Conservation (phyloP, 371 early-diverging fungal genomes). For the Batkoa obscura region DNA sequence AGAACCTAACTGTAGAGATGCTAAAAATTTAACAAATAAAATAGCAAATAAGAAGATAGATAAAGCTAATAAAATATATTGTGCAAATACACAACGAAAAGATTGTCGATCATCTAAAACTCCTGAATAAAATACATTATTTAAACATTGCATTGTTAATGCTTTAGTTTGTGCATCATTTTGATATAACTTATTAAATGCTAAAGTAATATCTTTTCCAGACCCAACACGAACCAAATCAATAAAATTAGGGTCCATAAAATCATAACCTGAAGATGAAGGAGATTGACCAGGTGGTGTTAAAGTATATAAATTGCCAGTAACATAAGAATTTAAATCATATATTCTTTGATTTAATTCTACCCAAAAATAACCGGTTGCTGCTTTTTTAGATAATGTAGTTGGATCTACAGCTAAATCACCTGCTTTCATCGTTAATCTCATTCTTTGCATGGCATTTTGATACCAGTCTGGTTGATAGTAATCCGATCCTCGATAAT, state of each 20-base stretch:
- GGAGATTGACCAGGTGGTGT: slow-evolving; percentile 12
- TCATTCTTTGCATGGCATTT: slow-evolving; percentile 36
- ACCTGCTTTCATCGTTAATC: slow-evolving; percentile 36
- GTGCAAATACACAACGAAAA: slow-evolving; percentile 64
- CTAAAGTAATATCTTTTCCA: slow-evolving; percentile 22
- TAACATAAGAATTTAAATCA: slow-evolving; percentile 52
- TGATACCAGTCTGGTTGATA: slow-evolving; percentile 35
- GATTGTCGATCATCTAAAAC: slow-evolving; percentile 67
- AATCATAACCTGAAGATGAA: slow-evolving; percentile 20
- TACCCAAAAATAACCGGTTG: slow-evolving; percentile 29
- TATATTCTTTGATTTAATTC: slow-evolving; percentile 53
- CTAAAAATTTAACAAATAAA: slow-evolving; percentile 81
- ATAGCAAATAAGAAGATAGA: slow-evolving; percentile 60
- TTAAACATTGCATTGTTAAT: slow-evolving; percentile 40
- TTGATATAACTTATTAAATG: not conserved
- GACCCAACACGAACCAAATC: slow-evolving; percentile 42
- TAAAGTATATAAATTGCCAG: slow-evolving; percentile 13
- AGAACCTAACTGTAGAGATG: slow-evolving; percentile 69
- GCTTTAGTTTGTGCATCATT: slow-evolving; percentile 31
- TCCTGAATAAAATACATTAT: slow-evolving; percentile 73
- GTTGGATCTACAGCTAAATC: slow-evolving; percentile 28
- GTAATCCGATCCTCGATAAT: slow-evolving; percentile 8
- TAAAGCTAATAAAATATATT: slow-evolving; percentile 62
- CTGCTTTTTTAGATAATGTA: slow-evolving; percentile 20
- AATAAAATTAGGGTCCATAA: slow-evolving; percentile 29